Evolutionary conservation across 352 stramenopile genomes (phyloP).

Genomic region (Globisporangium lucens): DNA sequence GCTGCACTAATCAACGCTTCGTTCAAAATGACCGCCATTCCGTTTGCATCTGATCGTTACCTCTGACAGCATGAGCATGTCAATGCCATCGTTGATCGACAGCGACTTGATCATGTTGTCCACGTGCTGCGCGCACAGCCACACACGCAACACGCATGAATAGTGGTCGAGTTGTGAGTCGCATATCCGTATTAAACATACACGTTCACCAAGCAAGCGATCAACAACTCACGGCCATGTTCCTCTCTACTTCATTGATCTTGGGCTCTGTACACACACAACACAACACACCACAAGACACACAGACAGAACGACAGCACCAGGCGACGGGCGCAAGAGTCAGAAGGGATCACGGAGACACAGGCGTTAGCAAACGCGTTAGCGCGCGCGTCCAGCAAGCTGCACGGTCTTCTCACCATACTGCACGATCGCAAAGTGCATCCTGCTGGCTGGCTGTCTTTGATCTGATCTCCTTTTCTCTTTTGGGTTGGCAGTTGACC

Average conservation of each 20-base stretch:
- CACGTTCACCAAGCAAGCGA: no score
- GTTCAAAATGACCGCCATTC: neutral
- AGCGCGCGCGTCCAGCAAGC: no score
- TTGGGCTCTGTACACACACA: slow-evolving; percentile 46
- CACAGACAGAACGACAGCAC: neutral
- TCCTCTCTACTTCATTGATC: slow-evolving; percentile 58
- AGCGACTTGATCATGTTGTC: slow-evolving; percentile 59
- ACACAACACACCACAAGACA: neutral
- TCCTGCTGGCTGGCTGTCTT: slow-evolving; percentile 9
- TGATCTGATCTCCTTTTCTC: neutral
- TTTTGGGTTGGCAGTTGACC: neutral
- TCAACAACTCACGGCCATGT: slow-evolving; percentile 47
- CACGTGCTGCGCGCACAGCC: slow-evolving; percentile 35
- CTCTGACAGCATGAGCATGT: slow-evolving; percentile 80
- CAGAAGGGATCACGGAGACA: neutral
- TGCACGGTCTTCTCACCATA: slow-evolving; percentile 42
- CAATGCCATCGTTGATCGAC: slow-evolving; percentile 39
- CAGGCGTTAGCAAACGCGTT: neutral
- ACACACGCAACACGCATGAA: neutral
- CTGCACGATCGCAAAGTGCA: slow-evolving; percentile 78
- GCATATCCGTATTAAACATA: no score
- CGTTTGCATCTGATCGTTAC: slow-evolving; percentile 20
- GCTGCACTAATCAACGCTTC: no score
- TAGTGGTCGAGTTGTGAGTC: no score
- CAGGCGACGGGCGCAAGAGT: neutral